A percentile compares a stretch with the other conserved stretches of the same genome.
Conservation (phyloP, 257 asterid genomes). For the Forsythia suspensa region DNA sequence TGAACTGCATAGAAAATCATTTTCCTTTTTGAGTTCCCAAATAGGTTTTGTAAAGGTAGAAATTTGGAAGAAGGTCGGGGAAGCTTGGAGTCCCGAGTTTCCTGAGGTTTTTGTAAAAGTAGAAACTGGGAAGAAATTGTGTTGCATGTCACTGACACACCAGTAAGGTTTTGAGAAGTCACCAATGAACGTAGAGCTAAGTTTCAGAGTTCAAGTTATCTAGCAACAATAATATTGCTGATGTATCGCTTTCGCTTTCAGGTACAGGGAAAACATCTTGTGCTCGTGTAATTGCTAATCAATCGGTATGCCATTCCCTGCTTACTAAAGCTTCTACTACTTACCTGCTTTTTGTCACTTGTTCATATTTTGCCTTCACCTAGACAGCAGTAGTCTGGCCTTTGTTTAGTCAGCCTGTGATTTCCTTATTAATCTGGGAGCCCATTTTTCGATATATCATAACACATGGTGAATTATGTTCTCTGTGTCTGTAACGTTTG, state of each 20-base stretch:
- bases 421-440: not conserved
- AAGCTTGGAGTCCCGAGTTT: not conserved
- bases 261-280: slow-evolving; percentile 98
- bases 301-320: slow-evolving; percentile 63
- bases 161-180: not conserved
- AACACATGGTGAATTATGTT: not conserved
- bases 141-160: not conserved
- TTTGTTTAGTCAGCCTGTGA: not conserved
- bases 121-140: slow-evolving; percentile 1
- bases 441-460: not conserved
- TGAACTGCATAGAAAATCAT: not conserved
- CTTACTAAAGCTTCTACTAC: slow-evolving; percentile 23
- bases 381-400: not conserved
- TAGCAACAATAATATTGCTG: slow-evolving; percentile 16
- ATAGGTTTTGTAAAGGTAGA: slow-evolving; percentile 6
- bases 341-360: not conserved
- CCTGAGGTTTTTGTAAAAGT: not conserved
- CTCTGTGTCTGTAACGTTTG: not conserved
- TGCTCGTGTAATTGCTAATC: slow-evolving; percentile 95
- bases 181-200: not conserved
- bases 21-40: not conserved
- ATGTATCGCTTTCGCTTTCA: slow-evolving; percentile 42
- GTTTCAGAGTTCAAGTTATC: slow-evolving; percentile 5
- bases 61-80: not conserved
- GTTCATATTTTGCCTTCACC: not conserved